Percentiles rank a stretch among this genome's conserved stretches.
phyloP scores from a whole-genome alignment of 495 filamentous ascomycete species.

The Penicillium coprophilum region DNA sequence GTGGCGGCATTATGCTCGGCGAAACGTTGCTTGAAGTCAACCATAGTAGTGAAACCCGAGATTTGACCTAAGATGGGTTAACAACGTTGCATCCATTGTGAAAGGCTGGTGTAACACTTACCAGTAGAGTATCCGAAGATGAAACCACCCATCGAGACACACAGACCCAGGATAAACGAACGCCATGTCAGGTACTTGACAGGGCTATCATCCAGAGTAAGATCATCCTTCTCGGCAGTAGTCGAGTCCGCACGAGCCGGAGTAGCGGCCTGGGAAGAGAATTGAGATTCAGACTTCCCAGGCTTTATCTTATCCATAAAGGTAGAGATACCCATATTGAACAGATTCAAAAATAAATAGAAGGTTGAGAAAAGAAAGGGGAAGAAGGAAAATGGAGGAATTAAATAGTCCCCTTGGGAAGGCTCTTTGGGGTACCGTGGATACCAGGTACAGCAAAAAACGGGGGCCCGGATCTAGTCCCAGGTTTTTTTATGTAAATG shows the following conservation, averaged over 20 bases:
- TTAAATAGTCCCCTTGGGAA: constrained; percentile 25
- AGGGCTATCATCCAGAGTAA: constrained; percentile 46
- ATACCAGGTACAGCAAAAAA: constrained; percentile 20
- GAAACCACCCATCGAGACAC: constrained; percentile 70
- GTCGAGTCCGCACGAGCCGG: constrained; percentile 40
- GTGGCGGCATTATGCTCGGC: constrained; percentile 35
- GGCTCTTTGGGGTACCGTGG: constrained; percentile 35
- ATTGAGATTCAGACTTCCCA: constrained; percentile 26
- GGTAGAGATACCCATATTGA: constrained; percentile 41
- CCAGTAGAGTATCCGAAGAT: constrained; percentile 75
- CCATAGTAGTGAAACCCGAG: constrained; percentile 61
- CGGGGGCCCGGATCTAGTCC: constrained; percentile 43
- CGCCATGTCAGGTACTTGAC: constrained; percentile 51
- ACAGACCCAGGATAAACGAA: constrained; percentile 51
- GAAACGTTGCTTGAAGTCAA: constrained; percentile 51
- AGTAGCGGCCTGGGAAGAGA: constrained; percentile 39
- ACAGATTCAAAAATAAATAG: constrained; percentile 8
- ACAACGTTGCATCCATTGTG: constrained; percentile 8
- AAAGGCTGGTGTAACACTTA: constrained; percentile 23
- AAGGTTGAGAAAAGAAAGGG: constrained; percentile 16
- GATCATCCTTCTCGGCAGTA: constrained; percentile 39
- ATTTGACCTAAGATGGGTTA: constrained; percentile 48
- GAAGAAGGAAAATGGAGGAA: constrained; percentile 9
- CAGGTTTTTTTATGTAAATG: constrained; percentile 19
- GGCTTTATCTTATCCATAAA: constrained; percentile 38